Conservation (phyloP, 2,329 filamentous ascomycete genomes). For the Ceratocystis variospora region DNA sequence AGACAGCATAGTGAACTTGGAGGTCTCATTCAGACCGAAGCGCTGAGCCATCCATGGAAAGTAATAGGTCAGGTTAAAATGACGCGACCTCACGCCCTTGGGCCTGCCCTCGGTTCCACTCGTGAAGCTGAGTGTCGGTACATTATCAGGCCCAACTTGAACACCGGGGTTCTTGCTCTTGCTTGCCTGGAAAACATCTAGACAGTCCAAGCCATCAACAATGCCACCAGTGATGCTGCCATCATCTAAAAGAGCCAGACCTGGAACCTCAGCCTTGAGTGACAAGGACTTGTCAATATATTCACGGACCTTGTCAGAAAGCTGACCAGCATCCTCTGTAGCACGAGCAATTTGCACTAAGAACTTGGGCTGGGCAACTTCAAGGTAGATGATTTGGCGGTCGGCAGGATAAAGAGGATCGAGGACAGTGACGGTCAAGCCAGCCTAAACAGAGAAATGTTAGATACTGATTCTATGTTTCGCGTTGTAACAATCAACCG, state of each 20-base stretch:
- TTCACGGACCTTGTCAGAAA: conserved; percentile 35
- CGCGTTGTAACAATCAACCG: neutral
- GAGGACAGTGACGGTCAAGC: conserved; percentile 51
- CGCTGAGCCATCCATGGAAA: conserved; percentile 85
- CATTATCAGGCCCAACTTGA: conserved; percentile 73
- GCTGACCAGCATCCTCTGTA: conserved; percentile 43
- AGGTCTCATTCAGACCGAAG: conserved; percentile 59
- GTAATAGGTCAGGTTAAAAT: conserved; percentile 75
- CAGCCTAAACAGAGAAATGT: conserved; percentile 29
- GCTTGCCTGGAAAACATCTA: conserved; percentile 41
- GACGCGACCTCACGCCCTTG: conserved; percentile 76
- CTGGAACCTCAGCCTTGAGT: conserved; percentile 61
- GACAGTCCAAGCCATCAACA: conserved; percentile 51
- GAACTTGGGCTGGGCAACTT: conserved; percentile 60
- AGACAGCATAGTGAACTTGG: conserved; percentile 67
- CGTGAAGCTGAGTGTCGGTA: conserved; percentile 61
- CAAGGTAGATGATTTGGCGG: conserved; percentile 47
- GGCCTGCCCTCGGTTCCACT: conserved; percentile 64
- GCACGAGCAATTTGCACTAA: conserved; percentile 62
- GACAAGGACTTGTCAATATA: conserved; percentile 63
- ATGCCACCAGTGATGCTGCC: conserved; percentile 59
- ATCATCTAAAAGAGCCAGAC: conserved; percentile 55
- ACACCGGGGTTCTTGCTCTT: conserved; percentile 49
- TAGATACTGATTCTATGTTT: neutral
- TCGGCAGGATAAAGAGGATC: conserved; percentile 68